Evolutionary conservation across 805 yeast genomes (phyloP), one percentile per base, ranked within the genome.

Genomic region (Ogataea minuta): DNA sequence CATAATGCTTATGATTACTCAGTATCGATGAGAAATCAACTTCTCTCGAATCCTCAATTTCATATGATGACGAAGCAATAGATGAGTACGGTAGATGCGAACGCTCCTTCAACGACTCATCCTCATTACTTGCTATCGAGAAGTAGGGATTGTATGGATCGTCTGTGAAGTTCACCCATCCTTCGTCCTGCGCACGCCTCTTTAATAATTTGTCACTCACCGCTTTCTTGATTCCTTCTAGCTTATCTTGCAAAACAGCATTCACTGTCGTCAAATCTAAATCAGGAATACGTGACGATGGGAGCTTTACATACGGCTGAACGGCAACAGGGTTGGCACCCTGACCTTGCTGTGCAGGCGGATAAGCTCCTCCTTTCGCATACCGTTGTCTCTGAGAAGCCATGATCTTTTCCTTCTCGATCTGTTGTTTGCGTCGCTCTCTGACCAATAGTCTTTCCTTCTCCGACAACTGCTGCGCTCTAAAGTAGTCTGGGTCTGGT

Each of bases 221-320:
- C n/a, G 87, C 95, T 40, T 80, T 76, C 46, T 81, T 80, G 45
- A 90, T 81, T 6, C 86, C 82, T 40, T 74, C 80, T 45, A 87
- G 83, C 62, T 88, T 87, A 46, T 81, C 90, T 33, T 76, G 70
- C 34, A 85, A 64, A 15, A 88, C 79, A 31, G 79, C 74, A 39
- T 84, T 85, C 9, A 89, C 90, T 5, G 95, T 86, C 16, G 84
- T 81, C 44, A 91, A 69, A 32, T 88, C 95, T 73, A 90, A 74
- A 62, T 91, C 97, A 11, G 98, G 97, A 47, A 91, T 85, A 62
- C 88, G 86, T 2, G 96, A 84, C 26, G 93, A 83, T 3, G 96
- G 95, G 27, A 88, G 62, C 53, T 84, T 82, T 50, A 88, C 95
- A 65, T 89, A 85, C 16, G 95, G 89, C 56, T 86, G 91, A 26